Evolutionary conservation across 345 rosid species (phyloP), one percentile per base, ranked within the genome.

Genomic region (Punica granatum): DNA sequence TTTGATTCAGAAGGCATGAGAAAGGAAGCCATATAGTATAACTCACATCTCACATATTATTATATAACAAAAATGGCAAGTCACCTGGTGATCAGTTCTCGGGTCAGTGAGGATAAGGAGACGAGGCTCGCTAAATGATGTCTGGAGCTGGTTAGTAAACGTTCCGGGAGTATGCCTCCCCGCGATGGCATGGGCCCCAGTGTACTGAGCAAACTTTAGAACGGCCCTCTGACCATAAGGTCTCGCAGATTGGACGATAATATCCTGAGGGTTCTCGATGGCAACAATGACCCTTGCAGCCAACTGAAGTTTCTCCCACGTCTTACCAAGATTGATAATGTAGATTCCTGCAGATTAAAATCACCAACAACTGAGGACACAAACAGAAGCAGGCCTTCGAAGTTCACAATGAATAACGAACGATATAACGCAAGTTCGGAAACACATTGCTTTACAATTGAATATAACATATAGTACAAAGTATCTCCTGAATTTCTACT

Each of bases 31-130:
- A 49, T 13, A 14, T n/a, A n/a, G n/a, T n/a, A n/a, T n/a, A n/a
- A n/a, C n/a, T n/a, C n/a, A n/a, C n/a, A n/a, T n/a, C n/a, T n/a
- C n/a, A n/a, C n/a, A n/a, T n/a, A n/a, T n/a, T n/a, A n/a, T n/a
- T n/a, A n/a, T n/a, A n/a, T n/a, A n/a, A n/a, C n/a, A n/a, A n/a
- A 15, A 60, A 60, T 13, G 14, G 30, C 15, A 33, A 43, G 7
- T 39, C 51, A 90, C 97, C 91, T 90, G 97, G 65, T 90, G 97
- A 66, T 90, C 97, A 21, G 97, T 90, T 70, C 97, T 79, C 0
- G 97, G 97, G 56, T 90, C 97, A 3, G 97, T 90, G 25, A 90
- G 90, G 79, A 90, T 90, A 39, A 90, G 64, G 0, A 90, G 87
- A 54, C 96, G 89, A 1, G 97, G 96, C 73, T 87, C 97, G 23